Evolutionary conservation across 78 protist genomes (phyloP).

Genomic region (Pigoraptor vietnamica): DNA sequence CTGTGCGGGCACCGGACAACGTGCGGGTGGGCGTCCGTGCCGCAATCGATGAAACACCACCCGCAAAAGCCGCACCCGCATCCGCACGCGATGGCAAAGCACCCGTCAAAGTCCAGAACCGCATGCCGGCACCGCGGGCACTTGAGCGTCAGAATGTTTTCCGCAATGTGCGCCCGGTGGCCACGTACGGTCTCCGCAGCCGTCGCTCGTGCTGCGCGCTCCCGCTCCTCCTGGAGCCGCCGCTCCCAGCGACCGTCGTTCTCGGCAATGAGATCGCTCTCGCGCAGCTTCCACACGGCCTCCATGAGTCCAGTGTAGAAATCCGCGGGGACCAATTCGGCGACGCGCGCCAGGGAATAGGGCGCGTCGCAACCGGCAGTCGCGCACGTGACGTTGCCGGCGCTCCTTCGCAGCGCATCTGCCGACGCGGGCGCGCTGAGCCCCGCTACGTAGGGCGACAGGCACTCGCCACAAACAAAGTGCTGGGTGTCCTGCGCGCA

Average conservation of each 20-base stretch:
- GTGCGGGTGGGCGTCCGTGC: conserved; percentile 23
- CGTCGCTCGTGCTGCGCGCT: background rate
- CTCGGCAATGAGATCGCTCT: background rate
- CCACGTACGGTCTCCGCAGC: background rate
- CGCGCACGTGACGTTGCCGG: background rate
- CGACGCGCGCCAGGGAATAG: background rate
- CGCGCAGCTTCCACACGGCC: background rate
- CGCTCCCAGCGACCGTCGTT: background rate
- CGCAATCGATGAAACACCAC: conserved; percentile 21
- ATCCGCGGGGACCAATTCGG: background rate
- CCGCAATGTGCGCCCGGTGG: background rate
- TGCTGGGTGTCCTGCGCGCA: background rate
- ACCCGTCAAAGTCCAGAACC: conserved; percentile 25
- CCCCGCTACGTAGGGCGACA: background rate
- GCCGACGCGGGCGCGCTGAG: background rate
- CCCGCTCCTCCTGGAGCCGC: background rate
- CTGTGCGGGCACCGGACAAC: background rate
- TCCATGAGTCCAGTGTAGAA: background rate
- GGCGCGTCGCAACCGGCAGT: background rate
- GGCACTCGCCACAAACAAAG: background rate
- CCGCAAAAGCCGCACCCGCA: conserved; percentile 22
- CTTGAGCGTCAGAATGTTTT: background rate
- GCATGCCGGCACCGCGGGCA: conserved; percentile 24
- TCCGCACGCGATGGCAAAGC: conserved; percentile 18
- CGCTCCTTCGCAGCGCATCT: background rate